Percentiles rank a stretch among this genome's conserved stretches.
Evolutionary conservation across 352 stramenopile genomes (phyloP).

Genomic region (Globisporangium lucens): DNA sequence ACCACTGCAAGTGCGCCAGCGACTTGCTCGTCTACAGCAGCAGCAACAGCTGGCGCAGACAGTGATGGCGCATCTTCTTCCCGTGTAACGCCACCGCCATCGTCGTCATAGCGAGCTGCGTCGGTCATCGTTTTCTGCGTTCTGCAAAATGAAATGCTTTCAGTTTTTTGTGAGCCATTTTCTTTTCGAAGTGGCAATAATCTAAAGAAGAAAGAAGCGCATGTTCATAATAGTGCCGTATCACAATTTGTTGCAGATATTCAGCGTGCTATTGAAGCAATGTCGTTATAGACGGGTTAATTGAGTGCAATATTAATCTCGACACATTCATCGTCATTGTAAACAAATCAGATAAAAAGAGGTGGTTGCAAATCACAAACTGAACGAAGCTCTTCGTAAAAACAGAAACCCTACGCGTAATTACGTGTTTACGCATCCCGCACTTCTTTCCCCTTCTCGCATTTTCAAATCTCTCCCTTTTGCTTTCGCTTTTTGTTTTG

Average conservation of each 20-base stretch:
- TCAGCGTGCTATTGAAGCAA: not conserved
- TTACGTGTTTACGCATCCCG: not conserved
- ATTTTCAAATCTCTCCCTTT: not conserved
- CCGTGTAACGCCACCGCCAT: not conserved
- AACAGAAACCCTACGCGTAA: constrained; percentile 3
- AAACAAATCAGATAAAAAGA: not conserved
- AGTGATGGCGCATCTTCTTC: not conserved
- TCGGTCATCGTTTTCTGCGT: not conserved
- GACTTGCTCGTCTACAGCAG: constrained; percentile 5
- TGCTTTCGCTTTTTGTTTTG: not conserved
- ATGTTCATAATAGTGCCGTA: not conserved
- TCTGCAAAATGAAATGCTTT: not conserved
- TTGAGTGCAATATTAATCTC: not conserved
- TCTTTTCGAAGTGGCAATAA: not conserved
- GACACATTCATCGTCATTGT: not conserved
- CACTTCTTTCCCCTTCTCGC: not conserved
- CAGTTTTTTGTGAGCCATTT: constrained; percentile 10
- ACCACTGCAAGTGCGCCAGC: not conserved
- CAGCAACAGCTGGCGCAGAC: not conserved
- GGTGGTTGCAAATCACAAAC: not conserved
- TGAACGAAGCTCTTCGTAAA: not conserved
- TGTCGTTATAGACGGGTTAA: not conserved
- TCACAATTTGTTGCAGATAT: not conserved
- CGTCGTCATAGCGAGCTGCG: constrained; percentile 2
- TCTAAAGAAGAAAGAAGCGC: not conserved